Conservation (phyloP, 768 basidiomycete species). For the Clitopilus passeckerianus region DNA sequence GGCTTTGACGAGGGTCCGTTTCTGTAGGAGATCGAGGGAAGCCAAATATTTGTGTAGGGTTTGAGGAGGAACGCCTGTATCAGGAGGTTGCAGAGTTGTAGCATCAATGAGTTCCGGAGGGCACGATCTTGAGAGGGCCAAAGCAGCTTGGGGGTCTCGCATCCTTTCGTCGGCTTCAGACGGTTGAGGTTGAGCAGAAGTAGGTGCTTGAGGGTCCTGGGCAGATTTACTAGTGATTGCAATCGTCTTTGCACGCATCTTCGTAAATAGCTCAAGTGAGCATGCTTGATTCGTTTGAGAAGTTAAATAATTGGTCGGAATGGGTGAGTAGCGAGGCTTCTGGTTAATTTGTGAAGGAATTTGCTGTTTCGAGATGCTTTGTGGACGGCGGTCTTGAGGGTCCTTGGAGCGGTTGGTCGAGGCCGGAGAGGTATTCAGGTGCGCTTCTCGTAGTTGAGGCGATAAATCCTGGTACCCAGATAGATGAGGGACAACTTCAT, state of each 20-base stretch:
- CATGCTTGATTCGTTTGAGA: background rate
- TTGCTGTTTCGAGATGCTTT: too few relatives aligned
- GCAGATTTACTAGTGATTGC: background rate
- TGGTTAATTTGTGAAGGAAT: background rate
- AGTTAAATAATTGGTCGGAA: background rate
- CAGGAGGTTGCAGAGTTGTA: slow-evolving; percentile 41
- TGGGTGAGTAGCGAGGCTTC: background rate
- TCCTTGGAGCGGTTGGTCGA: too few relatives aligned
- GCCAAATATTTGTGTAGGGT: slow-evolving; percentile 60
- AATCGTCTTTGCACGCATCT: slow-evolving; percentile 33
- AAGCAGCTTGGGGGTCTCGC: background rate
- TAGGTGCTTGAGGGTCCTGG: slow-evolving; percentile 1
- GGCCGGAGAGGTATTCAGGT: too few relatives aligned
- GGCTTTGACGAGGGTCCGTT: slow-evolving; percentile 50
- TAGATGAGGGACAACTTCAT: too few relatives aligned
- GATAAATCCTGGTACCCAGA: too few relatives aligned
- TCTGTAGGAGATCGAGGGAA: slow-evolving; percentile 66
- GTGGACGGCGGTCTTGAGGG: too few relatives aligned
- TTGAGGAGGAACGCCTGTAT: slow-evolving; percentile 21
- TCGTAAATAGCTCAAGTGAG: slow-evolving; percentile 28
- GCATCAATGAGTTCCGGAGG: slow-evolving; percentile 19
- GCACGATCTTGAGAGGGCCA: slow-evolving; percentile 1
- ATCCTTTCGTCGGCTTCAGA: background rate
- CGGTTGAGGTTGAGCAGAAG: slow-evolving; percentile 1
- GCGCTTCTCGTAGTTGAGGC: too few relatives aligned